phyloP scores from a whole-genome alignment of 139 green algal genomes.

The Tetradesmus lagerheimii region DNA sequence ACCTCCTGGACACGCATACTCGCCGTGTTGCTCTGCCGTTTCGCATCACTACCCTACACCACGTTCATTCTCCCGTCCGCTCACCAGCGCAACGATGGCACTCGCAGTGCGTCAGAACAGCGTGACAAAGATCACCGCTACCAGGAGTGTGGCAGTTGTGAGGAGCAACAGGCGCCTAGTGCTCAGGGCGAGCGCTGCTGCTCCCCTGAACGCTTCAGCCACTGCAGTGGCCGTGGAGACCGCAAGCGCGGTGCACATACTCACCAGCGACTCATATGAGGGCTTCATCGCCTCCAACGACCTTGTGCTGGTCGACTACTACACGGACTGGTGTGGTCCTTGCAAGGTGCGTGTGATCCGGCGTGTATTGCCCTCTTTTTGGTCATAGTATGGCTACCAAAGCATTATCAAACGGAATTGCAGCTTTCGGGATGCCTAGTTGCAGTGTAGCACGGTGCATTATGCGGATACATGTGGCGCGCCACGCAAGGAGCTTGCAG shows the following conservation, averaged over 20 bases:
- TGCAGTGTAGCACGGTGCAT: background rate
- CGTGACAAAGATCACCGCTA: background rate
- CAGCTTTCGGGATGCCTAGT: background rate
- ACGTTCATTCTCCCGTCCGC: background rate
- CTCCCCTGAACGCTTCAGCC: background rate
- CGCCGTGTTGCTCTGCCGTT: background rate
- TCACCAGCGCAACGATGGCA: background rate
- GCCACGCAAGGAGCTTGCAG: background rate
- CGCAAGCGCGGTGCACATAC: background rate
- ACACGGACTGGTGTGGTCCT: constrained; percentile 40
- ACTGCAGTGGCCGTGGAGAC: background rate
- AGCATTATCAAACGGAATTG: background rate
- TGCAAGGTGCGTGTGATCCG: constrained; percentile 25
- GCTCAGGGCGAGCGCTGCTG: background rate
- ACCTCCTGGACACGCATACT: background rate
- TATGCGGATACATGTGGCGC: background rate
- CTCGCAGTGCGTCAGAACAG: background rate
- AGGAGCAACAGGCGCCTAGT: background rate
- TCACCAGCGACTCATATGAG: background rate
- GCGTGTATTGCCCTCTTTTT: background rate
- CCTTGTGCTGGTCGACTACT: constrained; percentile 36
- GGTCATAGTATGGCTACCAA: no score
- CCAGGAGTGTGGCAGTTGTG: background rate
- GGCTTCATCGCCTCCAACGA: constrained; percentile 26
- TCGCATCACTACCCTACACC: background rate